Evolutionary conservation across 768 basidiomycete species (phyloP), one percentile per base, ranked within the genome.

Genomic region (Psilocybe tampanensis): DNA sequence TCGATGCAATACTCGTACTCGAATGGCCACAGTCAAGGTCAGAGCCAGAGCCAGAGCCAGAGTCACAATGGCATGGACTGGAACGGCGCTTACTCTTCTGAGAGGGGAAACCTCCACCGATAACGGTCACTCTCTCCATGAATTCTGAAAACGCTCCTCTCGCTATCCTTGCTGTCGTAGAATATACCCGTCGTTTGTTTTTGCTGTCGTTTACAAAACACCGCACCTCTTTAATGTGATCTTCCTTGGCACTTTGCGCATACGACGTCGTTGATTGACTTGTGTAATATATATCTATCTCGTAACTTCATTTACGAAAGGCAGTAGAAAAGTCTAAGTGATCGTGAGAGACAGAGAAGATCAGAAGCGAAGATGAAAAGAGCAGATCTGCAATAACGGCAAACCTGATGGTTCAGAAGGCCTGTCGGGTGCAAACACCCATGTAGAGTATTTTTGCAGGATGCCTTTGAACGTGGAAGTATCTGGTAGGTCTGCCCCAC

Each of bases 41-140:
- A 44, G 43, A 48, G 47, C 29, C 64, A 74, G 72, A 47, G 72
- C 52, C 68, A 69, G 34, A 62, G 52, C 21, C 63, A 75, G 24
- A 63, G 51, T 29, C 61, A 75, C 33, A 77, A 70, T 61, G 73
- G 76, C 52, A 78, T 86, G 69, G 83, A 86, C 41, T 89, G 87
- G 87, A 83, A 87, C 21, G 60, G 58, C 60, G 66, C 76, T 5
- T 88, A 88, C 55, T 86, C 86, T 45, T 83, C 86, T 34, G 86
- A 88, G 68, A 83, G 87, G 32, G 76, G 79, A 8, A 83, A 81
- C 59, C 72, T 86, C 34, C 85, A 86, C 67, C 81, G 84, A 63
- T 87, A 79, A 75, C 45, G 56, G 47, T 45, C 45, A 55, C 36
- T 49, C 34, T 54, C 49, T 29, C 22, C 19, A 29, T 43, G 32